Percentiles rank a stretch among this genome's conserved stretches.
phyloP scores from a whole-genome alignment of 2,329 filamentous ascomycete genomes.

The Nothomitra cinnamomea region DNA sequence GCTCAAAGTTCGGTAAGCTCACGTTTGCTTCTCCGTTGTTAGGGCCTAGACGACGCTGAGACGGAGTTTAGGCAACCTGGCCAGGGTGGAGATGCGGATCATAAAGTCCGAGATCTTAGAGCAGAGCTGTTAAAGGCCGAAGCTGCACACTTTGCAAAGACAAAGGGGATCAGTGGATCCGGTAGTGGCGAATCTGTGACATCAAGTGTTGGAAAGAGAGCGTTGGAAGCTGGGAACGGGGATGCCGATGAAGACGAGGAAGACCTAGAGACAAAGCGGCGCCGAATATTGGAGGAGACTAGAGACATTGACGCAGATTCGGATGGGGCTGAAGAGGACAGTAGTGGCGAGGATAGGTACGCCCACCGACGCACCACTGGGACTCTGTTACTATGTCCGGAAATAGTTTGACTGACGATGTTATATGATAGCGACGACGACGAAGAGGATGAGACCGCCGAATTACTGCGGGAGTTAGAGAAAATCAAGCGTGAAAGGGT shows the following conservation, averaged over 20 bases:
- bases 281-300: slow-evolving; percentile 75
- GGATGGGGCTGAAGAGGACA: slow-evolving; percentile 39
- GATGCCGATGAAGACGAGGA: slow-evolving; percentile 35
- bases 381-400: slow-evolving; percentile 18
- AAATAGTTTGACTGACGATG: slow-evolving; percentile 1
- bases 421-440: slow-evolving; percentile 39
- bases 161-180: slow-evolving; percentile 42
- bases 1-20: slow-evolving; percentile 59
- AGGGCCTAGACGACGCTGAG: slow-evolving; percentile 10
- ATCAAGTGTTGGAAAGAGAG: slow-evolving; percentile 41
- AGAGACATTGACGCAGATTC: slow-evolving; percentile 74
- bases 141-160: slow-evolving; percentile 72
- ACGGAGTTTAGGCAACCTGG: slow-evolving; percentile 46
- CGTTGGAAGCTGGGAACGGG: slow-evolving; percentile 35
- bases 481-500: slow-evolving; percentile 81
- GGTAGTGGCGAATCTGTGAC: slow-evolving; percentile 26
- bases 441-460: slow-evolving; percentile 66
- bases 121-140: slow-evolving; percentile 83
- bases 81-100: slow-evolving; percentile 69
- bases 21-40: not conserved
- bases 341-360: slow-evolving; percentile 42
- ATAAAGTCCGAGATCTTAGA: slow-evolving; percentile 58
- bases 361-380: slow-evolving; percentile 6
- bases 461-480: slow-evolving; percentile 81
- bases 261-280: slow-evolving; percentile 64